Evolutionary conservation across 1,139 yeast genomes (phyloP).

Genomic region (Hansenula sp.): DNA sequence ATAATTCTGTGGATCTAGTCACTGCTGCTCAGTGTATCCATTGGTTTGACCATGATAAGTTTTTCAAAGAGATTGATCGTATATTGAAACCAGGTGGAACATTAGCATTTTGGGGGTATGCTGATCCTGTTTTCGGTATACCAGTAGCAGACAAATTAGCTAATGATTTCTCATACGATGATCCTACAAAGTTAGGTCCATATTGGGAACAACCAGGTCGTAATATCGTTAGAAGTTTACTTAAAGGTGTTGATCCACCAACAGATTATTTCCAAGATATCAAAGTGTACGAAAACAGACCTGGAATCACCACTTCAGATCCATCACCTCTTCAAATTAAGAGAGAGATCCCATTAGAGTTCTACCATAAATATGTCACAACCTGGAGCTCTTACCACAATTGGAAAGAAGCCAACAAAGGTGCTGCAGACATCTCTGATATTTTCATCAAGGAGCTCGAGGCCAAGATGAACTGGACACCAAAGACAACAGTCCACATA

Average conservation of each 20-base stretch:
- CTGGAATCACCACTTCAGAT: slow-evolving; percentile 12
- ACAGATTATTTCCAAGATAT: slow-evolving; percentile 33
- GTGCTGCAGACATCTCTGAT: slow-evolving; percentile 16
- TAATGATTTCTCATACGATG: slow-evolving; percentile 30
- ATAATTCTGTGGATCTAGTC: slow-evolving; percentile 50
- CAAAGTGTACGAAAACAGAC: slow-evolving; percentile 32
- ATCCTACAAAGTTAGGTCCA: slow-evolving; percentile 50
- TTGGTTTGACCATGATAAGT: slow-evolving; percentile 58
- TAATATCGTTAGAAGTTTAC: slow-evolving; percentile 37
- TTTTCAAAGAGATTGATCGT: slow-evolving; percentile 45
- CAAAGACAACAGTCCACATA: slow-evolving; percentile 12
- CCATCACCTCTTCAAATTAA: slow-evolving; percentile 20
- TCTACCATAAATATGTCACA: slow-evolving; percentile 43
- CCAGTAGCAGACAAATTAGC: slow-evolving; percentile 29
- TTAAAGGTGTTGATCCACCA: slow-evolving; percentile 40
- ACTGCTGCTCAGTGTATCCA: slow-evolving; percentile 76
- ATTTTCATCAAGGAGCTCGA: slow-evolving; percentile 11
- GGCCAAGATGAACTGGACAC: slow-evolving; percentile 15
- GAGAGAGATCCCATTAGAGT: slow-evolving; percentile 33
- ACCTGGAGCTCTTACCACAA: slow-evolving; percentile 70
- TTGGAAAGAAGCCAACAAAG: slow-evolving; percentile 40
- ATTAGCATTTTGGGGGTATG: slow-evolving; percentile 71
- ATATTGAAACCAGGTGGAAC: slow-evolving; percentile 60
- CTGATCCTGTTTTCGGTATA: slow-evolving; percentile 45
- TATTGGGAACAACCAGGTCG: slow-evolving; percentile 73